Base-by-base conservation (phyloP, 2,329 filamentous ascomycete genomes). In the Pseudogymnoascus sp. region DNA sequence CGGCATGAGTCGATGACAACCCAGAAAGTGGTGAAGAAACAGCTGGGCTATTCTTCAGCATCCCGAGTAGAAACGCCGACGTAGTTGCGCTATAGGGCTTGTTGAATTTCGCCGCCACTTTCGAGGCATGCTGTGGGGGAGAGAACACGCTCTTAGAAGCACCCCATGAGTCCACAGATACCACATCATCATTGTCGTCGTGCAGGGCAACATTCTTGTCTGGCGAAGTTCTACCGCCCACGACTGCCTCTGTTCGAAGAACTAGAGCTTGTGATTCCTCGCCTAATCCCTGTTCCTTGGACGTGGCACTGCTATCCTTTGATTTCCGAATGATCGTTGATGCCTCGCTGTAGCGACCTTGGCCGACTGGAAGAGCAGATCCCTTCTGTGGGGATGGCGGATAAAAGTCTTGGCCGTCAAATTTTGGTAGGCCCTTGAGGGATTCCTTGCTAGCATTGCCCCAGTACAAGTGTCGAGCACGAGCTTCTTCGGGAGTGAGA, bases 331-430 rank as follows among this genome's bases (percentile, higher is more conserved):
- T 44, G 11, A 61, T 61, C n/a, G 56, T 62, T 18, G 63, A 50
- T 18, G 60, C 16, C 35, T 56, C 60, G 16, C 63, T 56, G 18
- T 53, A 31, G 50, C 38, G 42, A 21, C 37, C 60, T n/a, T 47
- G 60, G 16, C 28, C 38, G 56, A 14, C 65, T 14, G 47, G 60
- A 12, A 47, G 60, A 59, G 61, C 59, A 12, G 35, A 44, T 23
- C 73, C 68, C 69, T 81, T 82, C 65, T 73, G 70, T 1, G 82
- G 82, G 0, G 84, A 85, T 2, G 82, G 75, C 31, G 80, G 82
- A 65, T 86, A 87, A 67, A 87, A 87, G 70, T 86, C 79, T 70
- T 84, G 85, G 23, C 85, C 84, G 67, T 87, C 84, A 67, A 84
- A 88, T 71, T 84, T 86, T 35, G 84, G 84, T 42, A 86, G 74